These are phyloP conservation scores for Globisporangium mamillatum DNA, from an alignment of 352 stramenopile species.

Conservation along the genomic window DNA sequence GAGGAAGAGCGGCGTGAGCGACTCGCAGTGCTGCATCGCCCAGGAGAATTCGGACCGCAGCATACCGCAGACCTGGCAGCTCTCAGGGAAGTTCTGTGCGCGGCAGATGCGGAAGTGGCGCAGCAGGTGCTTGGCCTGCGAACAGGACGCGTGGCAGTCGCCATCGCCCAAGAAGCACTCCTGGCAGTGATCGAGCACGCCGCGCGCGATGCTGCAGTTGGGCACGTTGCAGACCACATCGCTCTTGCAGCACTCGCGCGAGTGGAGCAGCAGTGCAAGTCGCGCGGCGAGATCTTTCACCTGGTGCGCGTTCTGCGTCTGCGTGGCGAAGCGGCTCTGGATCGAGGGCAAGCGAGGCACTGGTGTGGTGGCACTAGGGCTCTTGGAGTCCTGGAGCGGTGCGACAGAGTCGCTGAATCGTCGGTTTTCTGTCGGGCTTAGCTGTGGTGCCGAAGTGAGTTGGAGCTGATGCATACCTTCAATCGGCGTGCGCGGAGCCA, in stretches of 20 bases:
- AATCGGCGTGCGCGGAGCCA: not conserved
- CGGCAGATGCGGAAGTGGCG: constrained; percentile 46
- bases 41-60: constrained; percentile 33
- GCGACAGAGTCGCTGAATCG: not conserved
- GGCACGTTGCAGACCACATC: constrained; percentile 23
- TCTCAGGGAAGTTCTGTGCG: constrained; percentile 21
- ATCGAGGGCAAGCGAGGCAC: constrained; percentile 16
- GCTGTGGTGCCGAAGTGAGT: not conserved
- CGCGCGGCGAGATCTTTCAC: constrained; percentile 35
- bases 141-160: constrained; percentile 42
- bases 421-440: constrained; percentile 5
- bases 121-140: constrained; percentile 44
- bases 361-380: not conserved
- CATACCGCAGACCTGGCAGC: constrained; percentile 30
- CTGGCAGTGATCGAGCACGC: constrained; percentile 53
- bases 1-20: constrained; percentile 35
- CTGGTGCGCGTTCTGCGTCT: constrained; percentile 8
- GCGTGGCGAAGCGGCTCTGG: constrained; percentile 8
- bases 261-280: constrained; percentile 43
- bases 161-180: constrained; percentile 41
- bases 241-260: constrained; percentile 39
- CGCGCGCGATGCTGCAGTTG: constrained; percentile 45
- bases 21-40: constrained; percentile 33
- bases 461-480: not conserved
- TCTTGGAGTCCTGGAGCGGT: not conserved